Conservation (phyloP, 169 alveolate genomes). For the Plasmodium inui region DNA sequence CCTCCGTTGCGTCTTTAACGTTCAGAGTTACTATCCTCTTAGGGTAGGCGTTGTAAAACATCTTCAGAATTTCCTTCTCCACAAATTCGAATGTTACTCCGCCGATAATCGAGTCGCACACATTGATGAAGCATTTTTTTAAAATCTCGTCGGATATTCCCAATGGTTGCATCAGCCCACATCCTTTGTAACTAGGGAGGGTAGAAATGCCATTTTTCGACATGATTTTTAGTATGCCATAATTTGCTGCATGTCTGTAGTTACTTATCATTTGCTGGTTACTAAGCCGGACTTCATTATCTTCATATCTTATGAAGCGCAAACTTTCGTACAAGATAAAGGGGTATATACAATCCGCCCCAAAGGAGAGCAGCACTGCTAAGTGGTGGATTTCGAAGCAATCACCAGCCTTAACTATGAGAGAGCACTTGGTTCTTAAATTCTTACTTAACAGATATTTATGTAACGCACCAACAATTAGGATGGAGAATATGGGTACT, state of each 20-base stretch:
- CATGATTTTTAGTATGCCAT: constrained; percentile 82
- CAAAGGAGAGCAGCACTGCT: constrained; percentile 81
- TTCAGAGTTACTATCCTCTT: constrained; percentile 71
- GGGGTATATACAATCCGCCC: constrained; percentile 87
- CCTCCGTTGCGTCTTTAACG: constrained; percentile 78
- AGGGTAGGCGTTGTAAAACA: constrained; percentile 79
- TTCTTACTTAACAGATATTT: constrained; percentile 70
- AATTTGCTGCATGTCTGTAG: constrained; percentile 76
- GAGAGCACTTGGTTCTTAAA: constrained; percentile 73
- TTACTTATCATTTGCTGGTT: constrained; percentile 73
- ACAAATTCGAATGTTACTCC: constrained; percentile 75
- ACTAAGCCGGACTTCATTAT: constrained; percentile 69
- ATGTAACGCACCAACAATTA: constrained; percentile 76
- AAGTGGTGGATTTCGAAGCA: constrained; percentile 78
- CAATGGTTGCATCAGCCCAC: constrained; percentile 80
- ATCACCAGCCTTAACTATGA: constrained; percentile 76
- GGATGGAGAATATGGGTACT: constrained; percentile 68
- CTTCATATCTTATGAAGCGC: constrained; percentile 33
- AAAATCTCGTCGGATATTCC: constrained; percentile 77
- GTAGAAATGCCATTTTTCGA: constrained; percentile 84
- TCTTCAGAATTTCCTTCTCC: constrained; percentile 68
- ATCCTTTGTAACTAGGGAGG: constrained; percentile 83
- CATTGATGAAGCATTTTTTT: constrained; percentile 73
- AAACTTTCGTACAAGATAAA: constrained; percentile 81
- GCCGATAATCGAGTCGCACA: constrained; percentile 73